phyloP scores from a whole-genome alignment of 1,139 yeast genomes.

The Blastobotrys elegans region DNA sequence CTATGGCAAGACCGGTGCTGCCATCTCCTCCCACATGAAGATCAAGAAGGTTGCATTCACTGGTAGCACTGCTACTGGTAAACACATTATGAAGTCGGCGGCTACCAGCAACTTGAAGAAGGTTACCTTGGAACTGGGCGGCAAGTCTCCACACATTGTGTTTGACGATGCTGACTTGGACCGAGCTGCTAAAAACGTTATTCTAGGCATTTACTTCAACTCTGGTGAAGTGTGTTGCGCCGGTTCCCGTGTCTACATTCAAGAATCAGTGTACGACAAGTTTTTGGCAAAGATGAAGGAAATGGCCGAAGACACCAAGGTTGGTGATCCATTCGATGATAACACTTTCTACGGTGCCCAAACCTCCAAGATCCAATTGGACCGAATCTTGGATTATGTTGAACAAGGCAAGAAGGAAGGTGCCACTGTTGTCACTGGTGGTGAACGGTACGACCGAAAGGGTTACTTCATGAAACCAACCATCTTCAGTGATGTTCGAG shows the following conservation, averaged over 20 bases:
- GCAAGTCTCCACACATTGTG: slow-evolving; percentile 73
- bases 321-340: slow-evolving; percentile 75
- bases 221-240: slow-evolving; percentile 83
- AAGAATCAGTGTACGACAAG: slow-evolving; percentile 64
- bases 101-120: slow-evolving; percentile 63
- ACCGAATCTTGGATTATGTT: slow-evolving; percentile 66
- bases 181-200: slow-evolving; percentile 50
- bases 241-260: slow-evolving; percentile 72
- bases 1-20: slow-evolving; percentile 73
- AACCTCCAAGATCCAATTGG: slow-evolving; percentile 66
- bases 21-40: slow-evolving; percentile 59
- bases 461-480: slow-evolving; percentile 83
- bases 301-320: slow-evolving; percentile 41
- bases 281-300: slow-evolving; percentile 49
- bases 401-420: slow-evolving; percentile 69
- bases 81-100: slow-evolving; percentile 63
- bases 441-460: slow-evolving; percentile 51
- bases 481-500: slow-evolving; percentile 64
- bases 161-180: slow-evolving; percentile 55
- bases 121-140: slow-evolving; percentile 75
- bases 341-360: slow-evolving; percentile 77
- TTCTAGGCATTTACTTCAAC: slow-evolving; percentile 61
- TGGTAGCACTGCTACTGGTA: slow-evolving; percentile 80
- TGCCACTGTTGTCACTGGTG: slow-evolving; percentile 70
- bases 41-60: slow-evolving; percentile 80